Base-by-base conservation (phyloP, 257 asterid species). In the Paulownia fortunei region DNA sequence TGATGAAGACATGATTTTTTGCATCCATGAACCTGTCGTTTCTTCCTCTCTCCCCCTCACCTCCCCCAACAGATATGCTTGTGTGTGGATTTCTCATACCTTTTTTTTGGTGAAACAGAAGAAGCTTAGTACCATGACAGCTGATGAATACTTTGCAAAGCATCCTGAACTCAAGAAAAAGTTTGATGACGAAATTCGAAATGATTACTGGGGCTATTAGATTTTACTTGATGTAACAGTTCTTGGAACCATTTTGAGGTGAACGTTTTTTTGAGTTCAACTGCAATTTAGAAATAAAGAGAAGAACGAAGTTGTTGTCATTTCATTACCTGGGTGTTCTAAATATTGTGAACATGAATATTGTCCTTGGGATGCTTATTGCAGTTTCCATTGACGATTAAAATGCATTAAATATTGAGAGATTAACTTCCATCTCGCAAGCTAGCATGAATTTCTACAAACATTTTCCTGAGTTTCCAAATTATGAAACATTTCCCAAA, bases 91-190 rank as follows among this genome's bases (percentile, higher is more conserved):
- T 67, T 82, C 83, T 85, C 74, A 78, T 59, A 42, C 36, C 15
- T 19, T 42, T 60, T 54, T 26, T 73, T 70, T 69, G 83, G 79
- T 74, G 63, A 52, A 72, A 81, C 97, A 94, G 98, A 82, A 72
- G 42, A 90, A 88, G 77, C 89, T 92, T 13, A 91, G 97, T 41
- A 94, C 98, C 65, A 94, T 92, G 97, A 94, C 98, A 61, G 97
- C 98, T 11, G 98, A 94, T 8, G 98, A 94, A 65, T 94, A 94
- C 87, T 94, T 94, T 62, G 96, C 73, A 47, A 92, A 94, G 92
- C 96, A 89, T 76, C 98, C 98, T 2, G 98, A 94, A 82, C 92
- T 94, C 77, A 92, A 85, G 87, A 89, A 90, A 91, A 80, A 84
- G 84, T 88, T 88, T 69, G 92, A 88, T 76, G 92, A 88, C 16